These are phyloP conservation scores for Endocalyx cinctus DNA, from an alignment of 2,329 filamentous ascomycete species.

Conservation along the genomic window DNA sequence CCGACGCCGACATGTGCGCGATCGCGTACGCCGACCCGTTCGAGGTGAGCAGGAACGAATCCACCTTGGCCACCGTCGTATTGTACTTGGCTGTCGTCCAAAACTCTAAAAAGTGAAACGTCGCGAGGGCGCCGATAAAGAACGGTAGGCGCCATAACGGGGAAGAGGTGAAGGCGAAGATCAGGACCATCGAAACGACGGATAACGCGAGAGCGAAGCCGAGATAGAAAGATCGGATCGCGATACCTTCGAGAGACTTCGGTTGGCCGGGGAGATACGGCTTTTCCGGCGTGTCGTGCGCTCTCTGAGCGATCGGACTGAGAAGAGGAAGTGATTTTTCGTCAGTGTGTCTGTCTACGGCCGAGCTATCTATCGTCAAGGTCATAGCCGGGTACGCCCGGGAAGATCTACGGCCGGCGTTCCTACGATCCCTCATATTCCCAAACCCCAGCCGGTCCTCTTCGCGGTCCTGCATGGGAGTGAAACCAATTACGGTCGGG, in stretches of 20 bases:
- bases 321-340: constrained; percentile 11
- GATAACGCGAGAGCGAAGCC: constrained; percentile 38
- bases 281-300: constrained; percentile 27
- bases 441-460: constrained; percentile 19
- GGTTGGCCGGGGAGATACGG: constrained; percentile 41
- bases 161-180: constrained; percentile 34
- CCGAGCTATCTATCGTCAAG: too few relatives aligned
- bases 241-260: constrained; percentile 57
- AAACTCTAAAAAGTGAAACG: constrained; percentile 97
- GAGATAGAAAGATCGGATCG: constrained; percentile 52
- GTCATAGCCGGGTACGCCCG: too few relatives aligned
- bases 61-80: constrained; percentile 64
- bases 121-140: constrained; percentile 63
- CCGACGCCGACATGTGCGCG: constrained; percentile 70
- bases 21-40: constrained; percentile 84
- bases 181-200: constrained; percentile 25
- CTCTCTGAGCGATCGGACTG: constrained; percentile 26
- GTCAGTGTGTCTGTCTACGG: too few relatives aligned
- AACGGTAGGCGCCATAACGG: constrained; percentile 60
- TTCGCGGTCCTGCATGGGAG: constrained; percentile 14
- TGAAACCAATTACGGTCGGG: too few relatives aligned
- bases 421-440: too few relatives aligned
- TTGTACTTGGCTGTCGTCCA: constrained; percentile 85
- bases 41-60: constrained; percentile 75
- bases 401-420: too few relatives aligned